Base-by-base conservation (phyloP, 1,139 yeast genomes). In the Arxiozyma telluris region DNA sequence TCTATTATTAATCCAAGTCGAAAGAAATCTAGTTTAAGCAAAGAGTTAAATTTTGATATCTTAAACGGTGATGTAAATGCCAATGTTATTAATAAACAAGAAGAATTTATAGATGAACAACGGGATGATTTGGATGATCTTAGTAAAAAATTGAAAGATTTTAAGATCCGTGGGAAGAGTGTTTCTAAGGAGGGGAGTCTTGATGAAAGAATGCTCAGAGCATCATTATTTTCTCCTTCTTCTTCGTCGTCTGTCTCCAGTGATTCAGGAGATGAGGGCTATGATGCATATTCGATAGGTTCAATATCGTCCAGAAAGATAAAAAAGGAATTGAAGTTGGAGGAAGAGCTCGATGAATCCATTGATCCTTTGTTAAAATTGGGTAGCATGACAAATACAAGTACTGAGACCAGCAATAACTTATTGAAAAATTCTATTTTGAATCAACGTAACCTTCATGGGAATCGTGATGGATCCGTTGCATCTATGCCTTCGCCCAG, bases 291-390 rank as follows among this genome's bases (percentile, higher is more conserved):
- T 58, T 60, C 15, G 64, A 65, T 66, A 44, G 70, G 68, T 4
- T 47, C 62, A 5, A 53, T 67, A 18, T 65, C 70, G 1, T 51
- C 58, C 17, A 55, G 58, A 44, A 68, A 64, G 51, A 58, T 65
- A 51, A 59, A 54, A 49, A 61, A 61, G 30, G 63, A 66, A 44
- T 45, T 65, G 12, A 56, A 54, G 25, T 60, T 60, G 27, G 63
- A 59, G 17, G 56, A 56, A 8, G 61, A 60, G 20, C 30, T 59
- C 1, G 68, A 64, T n/a, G 70, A 64, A 8, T 58, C 65, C 1
- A 57, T 64, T 27, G 71, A 67, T 54, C 67, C 70, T 3, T 55
- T 66, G n/a, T 53, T 61, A 21, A 60, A 61, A 34, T 50, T 58
- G 7, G 60, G 57, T 42, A n/a, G 11, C 12, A 23, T n/a, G 17